Conservation (phyloP, 306 rosid genomes). For the Glycyrrhiza uralensis region DNA sequence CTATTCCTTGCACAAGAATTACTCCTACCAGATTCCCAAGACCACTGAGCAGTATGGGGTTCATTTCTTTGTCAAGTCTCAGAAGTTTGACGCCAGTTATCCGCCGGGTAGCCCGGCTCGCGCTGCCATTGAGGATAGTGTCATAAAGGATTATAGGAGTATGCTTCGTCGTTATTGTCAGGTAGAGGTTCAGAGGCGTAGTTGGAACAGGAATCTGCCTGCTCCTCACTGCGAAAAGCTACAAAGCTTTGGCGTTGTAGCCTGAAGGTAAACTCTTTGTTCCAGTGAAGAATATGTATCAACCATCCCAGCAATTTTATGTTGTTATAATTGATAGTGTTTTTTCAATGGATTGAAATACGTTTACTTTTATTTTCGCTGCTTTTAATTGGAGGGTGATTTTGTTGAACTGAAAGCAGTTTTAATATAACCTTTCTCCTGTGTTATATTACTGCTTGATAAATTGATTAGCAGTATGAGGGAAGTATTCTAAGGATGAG, state of each 20-base stretch:
- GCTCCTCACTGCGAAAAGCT: slow-evolving; percentile 83
- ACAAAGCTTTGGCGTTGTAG: slow-evolving; percentile 39
- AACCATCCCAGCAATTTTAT: neutral
- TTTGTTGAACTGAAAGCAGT: neutral
- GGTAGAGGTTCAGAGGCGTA: slow-evolving; percentile 75
- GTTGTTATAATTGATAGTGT: neutral
- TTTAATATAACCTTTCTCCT: neutral
- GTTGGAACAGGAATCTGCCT: slow-evolving; percentile 74
- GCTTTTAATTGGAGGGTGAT: neutral
- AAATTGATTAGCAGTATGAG: neutral
- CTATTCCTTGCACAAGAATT: slow-evolving; percentile 62
- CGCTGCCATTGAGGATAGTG: slow-evolving; percentile 52
- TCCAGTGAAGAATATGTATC: neutral
- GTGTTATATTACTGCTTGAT: slow-evolving; percentile 8
- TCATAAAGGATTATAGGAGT: slow-evolving; percentile 61
- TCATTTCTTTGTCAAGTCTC: slow-evolving; percentile 67
- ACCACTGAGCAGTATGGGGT: slow-evolving; percentile 60
- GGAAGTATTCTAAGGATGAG: neutral
- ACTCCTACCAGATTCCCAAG: slow-evolving; percentile 58
- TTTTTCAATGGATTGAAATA: neutral
- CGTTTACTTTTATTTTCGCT: neutral
- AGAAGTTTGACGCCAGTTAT: slow-evolving; percentile 54
- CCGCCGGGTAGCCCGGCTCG: slow-evolving; percentile 81
- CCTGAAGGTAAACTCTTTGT: slow-evolving; percentile 51
- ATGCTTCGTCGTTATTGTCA: slow-evolving; percentile 82